Evolutionary conservation across 116 monocot species (phyloP).

Genomic region (Phalaenopsis hybrid): DNA sequence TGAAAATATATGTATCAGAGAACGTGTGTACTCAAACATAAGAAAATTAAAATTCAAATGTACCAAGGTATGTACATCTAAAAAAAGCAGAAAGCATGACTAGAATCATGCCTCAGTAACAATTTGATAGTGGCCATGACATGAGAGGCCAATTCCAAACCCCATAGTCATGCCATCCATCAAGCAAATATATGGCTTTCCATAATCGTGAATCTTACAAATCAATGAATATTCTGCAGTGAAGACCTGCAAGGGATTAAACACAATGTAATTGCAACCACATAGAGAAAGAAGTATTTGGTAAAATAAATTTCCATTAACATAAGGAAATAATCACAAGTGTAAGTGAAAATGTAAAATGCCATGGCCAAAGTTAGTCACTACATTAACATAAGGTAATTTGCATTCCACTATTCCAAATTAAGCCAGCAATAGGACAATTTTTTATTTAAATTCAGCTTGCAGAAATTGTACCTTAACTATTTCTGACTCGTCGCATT

Average conservation of each 20-base stretch:
- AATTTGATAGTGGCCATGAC: conserved; percentile 81
- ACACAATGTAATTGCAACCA: neutral
- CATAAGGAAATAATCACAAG: too few relatives aligned
- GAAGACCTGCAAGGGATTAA: conserved; percentile 49
- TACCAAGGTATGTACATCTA: neutral
- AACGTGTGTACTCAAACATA: neutral
- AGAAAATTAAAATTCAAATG: conserved; percentile 1
- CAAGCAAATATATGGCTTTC: conserved; percentile 81
- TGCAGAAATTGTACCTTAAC: conserved; percentile 41
- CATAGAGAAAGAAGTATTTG: neutral
- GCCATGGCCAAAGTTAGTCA: too few relatives aligned
- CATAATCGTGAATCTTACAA: conserved; percentile 71
- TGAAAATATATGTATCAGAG: neutral
- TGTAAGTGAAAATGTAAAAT: too few relatives aligned
- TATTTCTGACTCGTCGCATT: conserved; percentile 37
- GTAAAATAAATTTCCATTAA: neutral
- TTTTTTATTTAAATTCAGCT: neutral
- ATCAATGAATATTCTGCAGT: conserved; percentile 80
- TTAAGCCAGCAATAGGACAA: neutral
- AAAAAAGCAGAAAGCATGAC: neutral
- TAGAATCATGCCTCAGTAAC: conserved; percentile 65
- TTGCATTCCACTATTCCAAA: neutral
- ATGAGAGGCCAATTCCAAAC: conserved; percentile 93
- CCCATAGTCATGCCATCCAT: conserved; percentile 99
- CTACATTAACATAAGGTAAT: neutral